Conservation (phyloP, 257 asterid genomes). For the Solanum sitiens region DNA sequence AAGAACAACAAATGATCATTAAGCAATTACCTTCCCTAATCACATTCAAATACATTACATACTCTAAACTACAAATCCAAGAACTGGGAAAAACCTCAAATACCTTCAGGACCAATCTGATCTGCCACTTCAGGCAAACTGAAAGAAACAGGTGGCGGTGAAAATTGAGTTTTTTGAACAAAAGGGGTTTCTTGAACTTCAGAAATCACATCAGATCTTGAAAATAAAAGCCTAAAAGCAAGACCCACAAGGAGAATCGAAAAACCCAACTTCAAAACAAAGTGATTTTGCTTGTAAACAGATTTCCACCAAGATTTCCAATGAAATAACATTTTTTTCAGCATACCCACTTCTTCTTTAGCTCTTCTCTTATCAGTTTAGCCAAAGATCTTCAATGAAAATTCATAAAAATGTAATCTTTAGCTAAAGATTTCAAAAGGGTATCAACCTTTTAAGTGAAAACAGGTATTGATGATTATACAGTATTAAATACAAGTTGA, state of each 20-base stretch:
- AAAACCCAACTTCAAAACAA: conserved; percentile 41
- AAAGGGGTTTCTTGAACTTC: conserved; percentile 27
- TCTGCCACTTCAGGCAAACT: conserved; percentile 8
- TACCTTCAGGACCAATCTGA: conserved; percentile 34
- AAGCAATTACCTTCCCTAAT: background rate
- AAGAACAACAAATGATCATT: background rate
- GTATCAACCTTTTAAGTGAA: background rate
- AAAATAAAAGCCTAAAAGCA: conserved; percentile 34
- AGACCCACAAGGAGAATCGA: conserved; percentile 44
- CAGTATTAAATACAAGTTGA: background rate
- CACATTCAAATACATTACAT: background rate
- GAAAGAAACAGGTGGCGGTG: conserved; percentile 6
- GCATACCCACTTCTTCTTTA: background rate
- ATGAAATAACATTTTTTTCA: conserved; percentile 20
- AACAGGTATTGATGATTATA: background rate
- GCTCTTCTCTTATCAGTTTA: background rate
- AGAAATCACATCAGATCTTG: conserved; percentile 36
- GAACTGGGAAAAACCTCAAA: background rate
- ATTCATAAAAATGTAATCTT: background rate
- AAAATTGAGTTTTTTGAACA: conserved; percentile 5
- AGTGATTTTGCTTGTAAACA: conserved; percentile 32
- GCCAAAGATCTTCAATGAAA: background rate
- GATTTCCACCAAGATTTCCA: conserved; percentile 43
- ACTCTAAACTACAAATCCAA: background rate
- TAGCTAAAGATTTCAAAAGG: background rate